phyloP scores from a whole-genome alignment of 805 yeast species.

The Wickerhamiella occidentalis region DNA sequence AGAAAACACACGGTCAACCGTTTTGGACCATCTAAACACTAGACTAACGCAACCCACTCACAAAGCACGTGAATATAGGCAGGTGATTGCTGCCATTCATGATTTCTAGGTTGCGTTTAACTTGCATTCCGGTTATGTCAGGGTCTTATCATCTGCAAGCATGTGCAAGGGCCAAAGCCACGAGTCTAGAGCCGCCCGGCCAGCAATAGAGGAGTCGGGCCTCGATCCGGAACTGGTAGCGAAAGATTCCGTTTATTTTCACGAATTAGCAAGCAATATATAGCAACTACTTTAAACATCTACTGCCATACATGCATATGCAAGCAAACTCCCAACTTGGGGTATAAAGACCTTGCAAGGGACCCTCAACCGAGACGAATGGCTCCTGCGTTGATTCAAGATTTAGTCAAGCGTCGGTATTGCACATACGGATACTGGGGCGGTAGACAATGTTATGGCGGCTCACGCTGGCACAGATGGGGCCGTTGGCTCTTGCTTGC shows the following conservation, averaged over 20 bases:
- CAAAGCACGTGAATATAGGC: too few species aligned
- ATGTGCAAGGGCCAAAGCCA: too few species aligned
- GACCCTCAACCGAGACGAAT: not conserved
- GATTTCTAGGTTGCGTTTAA: not conserved
- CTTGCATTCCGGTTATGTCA: not conserved
- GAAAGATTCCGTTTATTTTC: too few species aligned
- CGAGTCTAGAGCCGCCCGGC: too few species aligned
- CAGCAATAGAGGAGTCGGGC: too few species aligned
- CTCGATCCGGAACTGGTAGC: too few species aligned
- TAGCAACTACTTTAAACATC: not conserved
- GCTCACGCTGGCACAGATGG: conserved; percentile 5
- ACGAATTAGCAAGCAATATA: too few species aligned
- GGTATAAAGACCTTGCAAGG: not conserved
- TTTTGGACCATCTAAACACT: too few species aligned
- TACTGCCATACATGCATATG: not conserved
- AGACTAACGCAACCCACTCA: too few species aligned
- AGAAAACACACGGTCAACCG: too few species aligned
- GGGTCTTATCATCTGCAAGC: not conserved
- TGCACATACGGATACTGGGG: not conserved
- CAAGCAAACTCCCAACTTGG: conserved; percentile 2
- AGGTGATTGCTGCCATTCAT: not conserved
- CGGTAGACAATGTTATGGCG: not conserved
- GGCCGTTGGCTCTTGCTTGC: conserved; percentile 5
- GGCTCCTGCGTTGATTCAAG: not conserved
- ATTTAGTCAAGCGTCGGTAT: not conserved